Evolutionary conservation across 495 filamentous ascomycete genomes (phyloP).

Genomic region (Lasiosphaeris hirsuta): DNA sequence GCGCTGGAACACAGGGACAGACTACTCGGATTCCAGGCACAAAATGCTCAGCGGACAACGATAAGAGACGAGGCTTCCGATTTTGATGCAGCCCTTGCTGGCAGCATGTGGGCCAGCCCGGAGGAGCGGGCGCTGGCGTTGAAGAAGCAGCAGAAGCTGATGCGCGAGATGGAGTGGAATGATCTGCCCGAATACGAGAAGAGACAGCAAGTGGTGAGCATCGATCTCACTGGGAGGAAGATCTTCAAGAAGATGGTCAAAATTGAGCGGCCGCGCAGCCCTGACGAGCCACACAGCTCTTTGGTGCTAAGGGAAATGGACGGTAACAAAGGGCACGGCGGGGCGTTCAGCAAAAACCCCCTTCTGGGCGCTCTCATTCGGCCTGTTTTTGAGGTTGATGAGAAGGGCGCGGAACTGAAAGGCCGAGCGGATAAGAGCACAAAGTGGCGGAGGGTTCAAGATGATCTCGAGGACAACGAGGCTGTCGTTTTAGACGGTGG

Average conservation of each 20-base stretch:
- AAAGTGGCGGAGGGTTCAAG: conserved; percentile 86
- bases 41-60: conserved; percentile 83
- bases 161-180: conserved; percentile 87
- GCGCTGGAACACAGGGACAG: conserved; percentile 79
- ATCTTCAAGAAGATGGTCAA: conserved; percentile 70
- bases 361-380: conserved; percentile 74
- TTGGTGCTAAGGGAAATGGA: conserved; percentile 23
- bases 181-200: conserved; percentile 92
- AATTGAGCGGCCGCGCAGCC: conserved; percentile 49
- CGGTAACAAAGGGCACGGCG: conserved; percentile 28
- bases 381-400: conserved; percentile 66
- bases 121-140: conserved; percentile 82
- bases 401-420: conserved; percentile 39
- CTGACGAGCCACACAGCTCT: conserved; percentile 31
- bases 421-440: conserved; percentile 43
- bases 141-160: conserved; percentile 83
- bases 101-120: conserved; percentile 84
- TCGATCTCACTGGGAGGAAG: conserved; percentile 76
- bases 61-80: conserved; percentile 93
- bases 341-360: conserved; percentile 80
- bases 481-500: conserved; percentile 88
- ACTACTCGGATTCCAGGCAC: conserved; percentile 77
- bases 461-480: conserved; percentile 88
- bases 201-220: conserved; percentile 77
- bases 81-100: conserved; percentile 70